Conservation (phyloP, 441 rosid species). For the Corymbia citriodora region DNA sequence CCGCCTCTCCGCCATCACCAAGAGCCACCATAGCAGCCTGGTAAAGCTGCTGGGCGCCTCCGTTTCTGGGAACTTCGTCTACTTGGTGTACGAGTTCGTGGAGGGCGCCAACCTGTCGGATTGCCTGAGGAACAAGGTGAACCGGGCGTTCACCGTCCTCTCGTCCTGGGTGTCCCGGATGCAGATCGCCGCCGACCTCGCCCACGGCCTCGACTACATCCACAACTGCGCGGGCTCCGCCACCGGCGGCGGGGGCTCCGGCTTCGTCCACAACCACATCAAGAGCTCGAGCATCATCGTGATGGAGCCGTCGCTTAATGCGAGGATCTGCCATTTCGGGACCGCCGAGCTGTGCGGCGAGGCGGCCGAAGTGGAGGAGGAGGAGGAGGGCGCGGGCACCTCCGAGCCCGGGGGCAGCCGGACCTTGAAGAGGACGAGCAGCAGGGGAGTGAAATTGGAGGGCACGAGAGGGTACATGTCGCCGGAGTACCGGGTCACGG, state of each 20-base stretch:
- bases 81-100: slow-evolving; percentile 11
- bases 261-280: slow-evolving; percentile 15
- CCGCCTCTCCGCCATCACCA: slow-evolving; percentile 8
- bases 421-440: neutral
- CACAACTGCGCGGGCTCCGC: slow-evolving; percentile 4
- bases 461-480: slow-evolving; percentile 17
- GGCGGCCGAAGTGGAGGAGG: neutral
- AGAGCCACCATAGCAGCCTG: slow-evolving; percentile 9
- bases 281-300: slow-evolving; percentile 16
- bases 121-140: slow-evolving; percentile 9
- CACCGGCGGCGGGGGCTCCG: neutral
- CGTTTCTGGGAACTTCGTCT: slow-evolving; percentile 3
- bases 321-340: slow-evolving; percentile 14
- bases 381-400: neutral
- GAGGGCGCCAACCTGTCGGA: slow-evolving; percentile 6
- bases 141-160: slow-evolving; percentile 11
- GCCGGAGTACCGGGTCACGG: slow-evolving; percentile 7
- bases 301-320: neutral
- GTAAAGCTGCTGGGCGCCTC: slow-evolving; percentile 9
- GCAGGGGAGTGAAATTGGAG: slow-evolving; percentile 5
- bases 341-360: slow-evolving; percentile 13
- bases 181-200: slow-evolving; percentile 11
- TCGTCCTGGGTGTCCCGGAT: slow-evolving; percentile 15
- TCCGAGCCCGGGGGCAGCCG: neutral
- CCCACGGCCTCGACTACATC: slow-evolving; percentile 12